Conservation (phyloP, 78 protist species). For the Isochrysis galbana region DNA sequence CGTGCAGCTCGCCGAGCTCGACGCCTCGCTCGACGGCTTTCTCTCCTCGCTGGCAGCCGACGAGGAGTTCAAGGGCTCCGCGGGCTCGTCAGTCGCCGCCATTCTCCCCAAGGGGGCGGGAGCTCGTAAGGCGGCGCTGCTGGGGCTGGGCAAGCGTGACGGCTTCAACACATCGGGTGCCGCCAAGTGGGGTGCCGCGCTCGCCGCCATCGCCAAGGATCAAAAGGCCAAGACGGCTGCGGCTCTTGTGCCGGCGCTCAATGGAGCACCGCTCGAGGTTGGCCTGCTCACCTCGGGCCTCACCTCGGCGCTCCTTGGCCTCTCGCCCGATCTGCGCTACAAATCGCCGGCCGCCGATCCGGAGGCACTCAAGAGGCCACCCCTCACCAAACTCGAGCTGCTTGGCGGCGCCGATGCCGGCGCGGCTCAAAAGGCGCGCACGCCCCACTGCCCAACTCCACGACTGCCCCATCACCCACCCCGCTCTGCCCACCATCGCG, state of each 20-base stretch:
- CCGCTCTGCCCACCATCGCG: too few relatives aligned
- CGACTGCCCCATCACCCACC: too few relatives aligned
- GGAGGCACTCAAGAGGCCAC: not conserved
- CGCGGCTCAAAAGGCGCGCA: not conserved
- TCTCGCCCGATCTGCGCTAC: constrained; percentile 35
- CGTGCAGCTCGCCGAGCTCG: not conserved
- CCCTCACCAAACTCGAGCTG: not conserved
- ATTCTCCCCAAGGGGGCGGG: not conserved
- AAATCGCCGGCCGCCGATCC: constrained; percentile 3
- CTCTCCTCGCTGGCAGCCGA: not conserved
- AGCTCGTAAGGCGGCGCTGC: not conserved
- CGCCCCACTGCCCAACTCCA: too few relatives aligned
- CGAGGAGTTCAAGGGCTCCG: constrained; percentile 30
- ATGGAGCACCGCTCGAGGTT: not conserved
- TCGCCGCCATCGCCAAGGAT: not conserved
- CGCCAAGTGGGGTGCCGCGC: not conserved
- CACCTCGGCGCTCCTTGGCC: not conserved
- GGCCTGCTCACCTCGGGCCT: not conserved
- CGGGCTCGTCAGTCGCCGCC: not conserved
- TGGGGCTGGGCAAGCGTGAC: constrained; percentile 7
- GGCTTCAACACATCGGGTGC: not conserved
- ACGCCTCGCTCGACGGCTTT: not conserved
- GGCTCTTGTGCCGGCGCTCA: constrained; percentile 18
- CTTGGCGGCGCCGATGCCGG: not conserved
- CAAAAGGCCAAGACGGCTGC: constrained; percentile 27